phyloP scores from a whole-genome alignment of 352 stramenopile genomes.

The Phytophthora boehmeriae region DNA sequence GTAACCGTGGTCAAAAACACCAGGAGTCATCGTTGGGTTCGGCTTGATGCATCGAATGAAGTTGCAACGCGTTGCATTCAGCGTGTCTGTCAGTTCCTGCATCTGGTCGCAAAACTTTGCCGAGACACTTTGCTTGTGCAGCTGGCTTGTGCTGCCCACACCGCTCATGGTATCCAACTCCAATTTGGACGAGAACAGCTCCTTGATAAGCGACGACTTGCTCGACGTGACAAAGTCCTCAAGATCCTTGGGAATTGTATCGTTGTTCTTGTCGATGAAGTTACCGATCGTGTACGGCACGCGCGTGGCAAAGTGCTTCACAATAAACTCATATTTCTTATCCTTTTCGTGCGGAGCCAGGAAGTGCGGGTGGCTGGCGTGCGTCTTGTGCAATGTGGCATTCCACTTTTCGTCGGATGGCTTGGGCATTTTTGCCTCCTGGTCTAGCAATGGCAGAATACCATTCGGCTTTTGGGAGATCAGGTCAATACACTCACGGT shows the following conservation, averaged over 20 bases:
- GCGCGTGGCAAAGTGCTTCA: conserved; percentile 96
- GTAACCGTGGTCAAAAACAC: conserved; percentile 88
- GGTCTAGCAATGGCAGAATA: conserved; percentile 80
- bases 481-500: conserved; percentile 86
- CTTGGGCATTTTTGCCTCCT: conserved; percentile 83
- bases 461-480: conserved; percentile 84
- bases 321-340: conserved; percentile 94
- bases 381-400: conserved; percentile 79
- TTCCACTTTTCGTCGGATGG: conserved; percentile 89
- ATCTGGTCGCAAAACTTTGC: conserved; percentile 90
- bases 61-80: conserved; percentile 86
- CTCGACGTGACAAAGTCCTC: conserved; percentile 88
- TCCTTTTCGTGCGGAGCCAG: conserved; percentile 84
- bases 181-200: conserved; percentile 75
- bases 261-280: conserved; percentile 98
- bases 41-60: conserved; percentile 94
- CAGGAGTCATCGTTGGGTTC: conserved; percentile 80
- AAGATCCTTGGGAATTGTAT: conserved; percentile 93
- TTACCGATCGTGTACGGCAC: conserved; percentile 95
- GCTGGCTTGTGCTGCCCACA: conserved; percentile 39
- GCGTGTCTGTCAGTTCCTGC: conserved; percentile 83
- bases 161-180: conserved; percentile 61
- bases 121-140: conserved; percentile 70
- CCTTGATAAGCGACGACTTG: conserved; percentile 76
- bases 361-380: conserved; percentile 75